phyloP scores from a whole-genome alignment of 1,284 basidiomycete species.

The Tetrapyrgos nigripes region DNA sequence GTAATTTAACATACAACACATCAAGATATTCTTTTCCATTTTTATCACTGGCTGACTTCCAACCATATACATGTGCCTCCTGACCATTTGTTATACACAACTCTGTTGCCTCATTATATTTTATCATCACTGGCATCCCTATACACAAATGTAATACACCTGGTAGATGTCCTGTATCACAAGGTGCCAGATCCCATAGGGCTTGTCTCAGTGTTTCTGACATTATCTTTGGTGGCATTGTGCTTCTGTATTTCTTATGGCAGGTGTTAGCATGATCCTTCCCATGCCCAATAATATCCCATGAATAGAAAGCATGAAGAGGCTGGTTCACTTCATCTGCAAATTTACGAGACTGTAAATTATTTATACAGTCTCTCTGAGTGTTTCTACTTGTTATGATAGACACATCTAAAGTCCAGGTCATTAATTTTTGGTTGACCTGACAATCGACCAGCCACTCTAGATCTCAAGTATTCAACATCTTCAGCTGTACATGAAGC shows the following conservation, averaged over 20 bases:
- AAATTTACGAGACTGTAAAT: conserved; percentile 31
- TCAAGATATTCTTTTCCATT: no score
- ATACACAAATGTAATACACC: background rate
- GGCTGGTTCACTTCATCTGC: conserved; percentile 32
- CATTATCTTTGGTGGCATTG: background rate
- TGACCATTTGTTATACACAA: no score
- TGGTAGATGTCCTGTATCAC: conserved; percentile 13
- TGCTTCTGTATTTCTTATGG: background rate
- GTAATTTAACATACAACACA: no score
- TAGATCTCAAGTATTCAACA: conserved; percentile 32
- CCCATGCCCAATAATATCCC: conserved; percentile 17
- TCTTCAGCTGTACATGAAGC: conserved; percentile 39
- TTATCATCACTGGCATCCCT: conserved; percentile 27
- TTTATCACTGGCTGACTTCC: no score
- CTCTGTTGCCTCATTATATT: conserved; percentile 33
- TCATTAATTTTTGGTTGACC: conserved; percentile 29
- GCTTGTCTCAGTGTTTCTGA: conserved; percentile 16
- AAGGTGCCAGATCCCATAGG: conserved; percentile 25
- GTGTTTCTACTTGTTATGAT: conserved; percentile 36
- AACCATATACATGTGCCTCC: no score
- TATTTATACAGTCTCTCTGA: no score
- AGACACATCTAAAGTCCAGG: conserved; percentile 40
- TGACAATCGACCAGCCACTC: conserved; percentile 19
- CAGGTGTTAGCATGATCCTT: background rate
- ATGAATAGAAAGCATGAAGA: conserved; percentile 27